Percentiles rank a stretch among this genome's conserved stretches.
Conservation (phyloP, 176 grass and related monocot species). For the Ampelocalamus luodianensis region DNA sequence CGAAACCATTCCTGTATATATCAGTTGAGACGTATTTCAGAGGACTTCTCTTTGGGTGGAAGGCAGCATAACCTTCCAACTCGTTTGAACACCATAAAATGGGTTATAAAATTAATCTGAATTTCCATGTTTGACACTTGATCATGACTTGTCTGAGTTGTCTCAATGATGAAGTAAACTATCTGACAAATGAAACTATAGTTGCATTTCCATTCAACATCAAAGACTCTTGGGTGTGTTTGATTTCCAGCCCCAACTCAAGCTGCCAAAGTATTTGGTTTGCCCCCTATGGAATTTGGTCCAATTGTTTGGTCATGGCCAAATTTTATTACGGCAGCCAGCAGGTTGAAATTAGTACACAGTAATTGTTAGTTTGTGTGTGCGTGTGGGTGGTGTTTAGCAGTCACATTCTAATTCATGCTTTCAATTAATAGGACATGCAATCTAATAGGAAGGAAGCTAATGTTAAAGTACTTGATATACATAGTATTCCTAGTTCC, state of each 20-base stretch:
- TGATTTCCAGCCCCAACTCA: not conserved
- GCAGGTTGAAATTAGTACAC: too few species aligned
- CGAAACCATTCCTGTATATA: slow-evolving; percentile 48
- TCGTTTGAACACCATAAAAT: not conserved
- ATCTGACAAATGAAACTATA: too few species aligned
- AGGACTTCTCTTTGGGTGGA: not conserved
- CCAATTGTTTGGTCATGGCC: too few species aligned
- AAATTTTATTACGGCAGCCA: too few species aligned
- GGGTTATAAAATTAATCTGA: not conserved
- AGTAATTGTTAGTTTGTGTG: too few species aligned
- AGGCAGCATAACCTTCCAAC: not conserved
- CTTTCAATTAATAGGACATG: slow-evolving; percentile 4
- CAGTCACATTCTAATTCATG: slow-evolving; percentile 26
- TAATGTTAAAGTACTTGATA: not conserved
- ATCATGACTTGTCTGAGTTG: not conserved
- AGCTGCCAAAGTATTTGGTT: too few species aligned
- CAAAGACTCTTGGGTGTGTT: not conserved
- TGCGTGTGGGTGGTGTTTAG: not conserved
- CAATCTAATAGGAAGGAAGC: slow-evolving; percentile 29
- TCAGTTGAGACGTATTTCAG: slow-evolving; percentile 49
- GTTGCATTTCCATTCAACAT: too few species aligned
- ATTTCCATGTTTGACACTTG: not conserved
- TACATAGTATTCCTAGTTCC: not conserved
- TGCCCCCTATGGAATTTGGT: too few species aligned
- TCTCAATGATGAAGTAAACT: too few species aligned